Base-by-base conservation (phyloP, 257 asterid genomes). In the Nicotiana noctiflora region DNA sequence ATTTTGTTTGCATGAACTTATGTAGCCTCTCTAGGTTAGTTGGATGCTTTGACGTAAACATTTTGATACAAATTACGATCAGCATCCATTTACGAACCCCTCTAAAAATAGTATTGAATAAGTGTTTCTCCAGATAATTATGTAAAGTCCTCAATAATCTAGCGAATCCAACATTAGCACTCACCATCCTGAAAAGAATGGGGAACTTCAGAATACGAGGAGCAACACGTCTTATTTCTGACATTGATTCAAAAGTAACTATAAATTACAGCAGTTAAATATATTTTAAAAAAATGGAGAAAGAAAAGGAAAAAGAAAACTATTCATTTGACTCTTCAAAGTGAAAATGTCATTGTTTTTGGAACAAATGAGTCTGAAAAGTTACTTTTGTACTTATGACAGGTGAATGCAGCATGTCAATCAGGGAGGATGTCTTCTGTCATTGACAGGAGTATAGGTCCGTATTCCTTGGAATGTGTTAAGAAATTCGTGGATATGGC, bases 381-480 rank as follows among this genome's bases (percentile, higher is more conserved):
- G 15, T 14, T 74, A 14, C 25, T 25, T 74, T 23, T 14, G 25
- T 23, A 74, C 61, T 4, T 7, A 49, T 74, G 79, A 49, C 77
- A 79, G 82, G 82, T 79, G 64, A 79, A 51, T 21, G 75, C 74
- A 62, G 82, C 82, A 51, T 79, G 60, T 15, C 65, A 55, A 10
- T 67, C 60, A 25, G 83, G 83, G 56, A 31, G 5, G 84, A 77
- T 82, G 29, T 82, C 85, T 83, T 84, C 87, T 2, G 82, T 84
- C 29, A 82, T 86, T 17, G 89, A 86, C 49, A 83, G 75, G 29
- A 63, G 66, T 32, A 82, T 86, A 80, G 87, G 89, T 37, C 79
- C 87, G 17, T 80, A 86, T 78, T 83, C 89, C 25, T 60, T 81
- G 8, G 89, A 86, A 34, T 82, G 89, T 17, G 83, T 86, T 55